These are phyloP conservation scores for Solanum lignicaule DNA, from an alignment of 257 asterid species.

Conservation along the genomic window DNA sequence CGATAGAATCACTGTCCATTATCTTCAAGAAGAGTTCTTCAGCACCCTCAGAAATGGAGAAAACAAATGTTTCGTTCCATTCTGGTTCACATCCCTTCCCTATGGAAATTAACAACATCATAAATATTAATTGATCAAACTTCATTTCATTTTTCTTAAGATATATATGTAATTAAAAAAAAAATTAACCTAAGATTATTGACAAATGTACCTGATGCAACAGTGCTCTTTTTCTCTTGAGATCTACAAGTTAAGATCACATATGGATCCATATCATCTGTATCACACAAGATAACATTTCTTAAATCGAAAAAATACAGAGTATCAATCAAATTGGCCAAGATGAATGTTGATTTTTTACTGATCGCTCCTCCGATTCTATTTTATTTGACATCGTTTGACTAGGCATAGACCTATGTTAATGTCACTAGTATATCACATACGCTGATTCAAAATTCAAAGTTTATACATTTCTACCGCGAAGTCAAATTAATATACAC, in stretches of 20 bases:
- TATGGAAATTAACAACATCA: not conserved
- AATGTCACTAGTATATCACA: not conserved
- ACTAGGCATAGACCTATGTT: not conserved
- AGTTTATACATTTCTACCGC: not conserved
- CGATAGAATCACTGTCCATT: slow-evolving; percentile 38
- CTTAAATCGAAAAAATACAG: not conserved
- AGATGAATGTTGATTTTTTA: too few relatives aligned
- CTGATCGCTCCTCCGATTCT: too few relatives aligned
- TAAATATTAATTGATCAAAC: not conserved
- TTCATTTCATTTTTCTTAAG: not conserved
- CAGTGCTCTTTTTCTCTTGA: slow-evolving; percentile 51
- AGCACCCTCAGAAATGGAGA: slow-evolving; percentile 27
- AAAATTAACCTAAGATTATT: not conserved
- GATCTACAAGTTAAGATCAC: slow-evolving; percentile 36
- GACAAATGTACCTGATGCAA: slow-evolving; percentile 37
- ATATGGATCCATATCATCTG: slow-evolving; percentile 58
- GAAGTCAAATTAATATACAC: not conserved
- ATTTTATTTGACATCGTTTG: not conserved
- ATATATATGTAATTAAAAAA: not conserved
- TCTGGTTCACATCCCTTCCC: slow-evolving; percentile 50
- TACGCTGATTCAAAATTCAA: not conserved
- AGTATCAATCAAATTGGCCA: not conserved
- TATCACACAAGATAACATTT: not conserved
- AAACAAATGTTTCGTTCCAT: slow-evolving; percentile 48
- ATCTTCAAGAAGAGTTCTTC: slow-evolving; percentile 33